Evolutionary conservation across 2,329 filamentous ascomycete genomes (phyloP).

Genomic region (Gyromitra esculenta): DNA sequence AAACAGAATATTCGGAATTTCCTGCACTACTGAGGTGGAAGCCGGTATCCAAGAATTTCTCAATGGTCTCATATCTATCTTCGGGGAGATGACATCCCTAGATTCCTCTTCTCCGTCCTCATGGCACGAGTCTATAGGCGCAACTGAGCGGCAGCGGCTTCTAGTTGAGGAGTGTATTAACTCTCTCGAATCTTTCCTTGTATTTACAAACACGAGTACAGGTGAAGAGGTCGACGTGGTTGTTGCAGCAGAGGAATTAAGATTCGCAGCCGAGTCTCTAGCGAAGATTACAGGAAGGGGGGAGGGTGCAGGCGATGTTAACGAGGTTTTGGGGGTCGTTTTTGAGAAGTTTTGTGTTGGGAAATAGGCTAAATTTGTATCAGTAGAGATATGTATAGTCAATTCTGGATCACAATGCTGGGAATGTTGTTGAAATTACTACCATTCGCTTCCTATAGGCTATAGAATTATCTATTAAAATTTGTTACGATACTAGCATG

Average conservation of each 20-base stretch:
- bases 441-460: neutral
- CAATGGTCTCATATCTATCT: slow-evolving; percentile 72
- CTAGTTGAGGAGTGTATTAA: slow-evolving; percentile 77
- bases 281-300: slow-evolving; percentile 87
- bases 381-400: neutral
- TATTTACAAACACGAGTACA: slow-evolving; percentile 63
- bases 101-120: slow-evolving; percentile 67
- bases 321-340: slow-evolving; percentile 94
- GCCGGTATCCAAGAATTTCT: slow-evolving; percentile 76
- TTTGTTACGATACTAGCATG: neutral
- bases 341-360: slow-evolving; percentile 80
- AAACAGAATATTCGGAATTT: slow-evolving; percentile 71
- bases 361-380: slow-evolving; percentile 41
- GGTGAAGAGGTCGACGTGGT: slow-evolving; percentile 78
- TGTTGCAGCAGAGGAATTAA: slow-evolving; percentile 86
- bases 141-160: slow-evolving; percentile 87
- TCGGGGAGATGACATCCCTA: slow-evolving; percentile 74
- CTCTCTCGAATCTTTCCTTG: slow-evolving; percentile 78
- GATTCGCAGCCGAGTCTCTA: slow-evolving; percentile 80
- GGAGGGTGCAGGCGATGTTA: slow-evolving; percentile 80
- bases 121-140: slow-evolving; percentile 85
- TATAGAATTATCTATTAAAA: neutral
- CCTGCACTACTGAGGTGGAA: slow-evolving; percentile 69
- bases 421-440: neutral
- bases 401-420: neutral